Evolutionary conservation across 768 basidiomycete genomes (phyloP).

Genomic region (Leccinum rimulosum): DNA sequence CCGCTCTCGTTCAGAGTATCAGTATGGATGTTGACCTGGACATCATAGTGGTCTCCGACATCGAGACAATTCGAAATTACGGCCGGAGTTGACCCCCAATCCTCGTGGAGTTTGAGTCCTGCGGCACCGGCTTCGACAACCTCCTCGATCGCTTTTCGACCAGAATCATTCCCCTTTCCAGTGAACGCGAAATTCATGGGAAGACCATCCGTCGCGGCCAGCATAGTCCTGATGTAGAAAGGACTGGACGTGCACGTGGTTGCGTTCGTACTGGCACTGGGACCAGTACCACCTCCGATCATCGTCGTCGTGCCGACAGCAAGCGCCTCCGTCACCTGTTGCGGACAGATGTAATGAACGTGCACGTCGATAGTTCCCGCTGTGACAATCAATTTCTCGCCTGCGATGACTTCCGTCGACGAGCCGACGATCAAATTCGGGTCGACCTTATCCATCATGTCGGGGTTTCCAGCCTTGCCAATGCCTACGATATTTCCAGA

Average conservation of each 20-base stretch:
- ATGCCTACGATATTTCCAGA: slow-evolving; percentile 78
- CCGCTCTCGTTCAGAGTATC: slow-evolving; percentile 98
- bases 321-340: slow-evolving; percentile 84
- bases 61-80: slow-evolving; percentile 74
- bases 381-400: slow-evolving; percentile 91
- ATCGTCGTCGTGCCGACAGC: slow-evolving; percentile 87
- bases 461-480: slow-evolving; percentile 96
- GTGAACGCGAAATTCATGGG: slow-evolving; percentile 95
- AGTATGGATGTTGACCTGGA: slow-evolving; percentile 94
- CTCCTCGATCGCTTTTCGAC: slow-evolving; percentile 69
- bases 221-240: slow-evolving; percentile 88
- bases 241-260: slow-evolving; percentile 90
- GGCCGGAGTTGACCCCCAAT: slow-evolving; percentile 94
- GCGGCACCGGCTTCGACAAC: slow-evolving; percentile 80
- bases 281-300: slow-evolving; percentile 96
- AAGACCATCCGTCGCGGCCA: slow-evolving; percentile 85
- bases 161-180: slow-evolving; percentile 94
- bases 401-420: slow-evolving; percentile 93
- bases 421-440: slow-evolving; percentile 78
- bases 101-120: slow-evolving; percentile 95
- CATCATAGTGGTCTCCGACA: slow-evolving; percentile 87
- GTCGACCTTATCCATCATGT: slow-evolving; percentile 81
- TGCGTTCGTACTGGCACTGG: slow-evolving; percentile 83
- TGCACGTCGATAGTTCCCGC: slow-evolving; percentile 93
- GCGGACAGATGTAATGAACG: slow-evolving; percentile 93